phyloP scores from a whole-genome alignment of 1,284 basidiomycete genomes.

The Ganoderma resinaceum region DNA sequence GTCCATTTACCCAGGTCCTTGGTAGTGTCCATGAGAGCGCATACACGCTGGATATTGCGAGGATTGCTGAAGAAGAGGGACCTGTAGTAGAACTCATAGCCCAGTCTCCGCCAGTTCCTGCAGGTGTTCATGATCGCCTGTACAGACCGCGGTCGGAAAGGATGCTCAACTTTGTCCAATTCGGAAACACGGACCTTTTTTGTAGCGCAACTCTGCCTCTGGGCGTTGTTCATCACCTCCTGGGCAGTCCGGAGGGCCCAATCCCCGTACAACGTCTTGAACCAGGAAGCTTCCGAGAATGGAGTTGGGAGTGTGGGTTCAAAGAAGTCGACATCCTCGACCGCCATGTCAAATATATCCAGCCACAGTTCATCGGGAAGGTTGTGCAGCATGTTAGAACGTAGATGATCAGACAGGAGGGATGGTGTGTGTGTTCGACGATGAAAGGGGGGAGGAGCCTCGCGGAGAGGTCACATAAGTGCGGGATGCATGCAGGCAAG shows the following conservation, averaged over 20 bases:
- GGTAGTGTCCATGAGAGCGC: conserved; percentile 54
- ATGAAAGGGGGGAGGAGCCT: conserved; percentile 4
- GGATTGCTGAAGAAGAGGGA: conserved; percentile 69
- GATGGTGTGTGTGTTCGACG: background rate
- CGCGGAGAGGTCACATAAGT: conserved; percentile 15
- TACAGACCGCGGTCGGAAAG: conserved; percentile 10
- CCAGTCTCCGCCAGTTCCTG: conserved; percentile 49
- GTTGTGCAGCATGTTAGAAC: conserved; percentile 31
- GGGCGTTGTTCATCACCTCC: conserved; percentile 59
- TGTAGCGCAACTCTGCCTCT: conserved; percentile 63
- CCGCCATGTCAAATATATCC: conserved; percentile 70
- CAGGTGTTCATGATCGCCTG: conserved; percentile 72
- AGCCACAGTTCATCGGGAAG: conserved; percentile 74
- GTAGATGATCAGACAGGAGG: background rate
- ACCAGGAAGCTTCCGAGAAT: conserved; percentile 69
- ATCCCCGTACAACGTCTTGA: conserved; percentile 50
- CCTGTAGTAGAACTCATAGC: conserved; percentile 67
- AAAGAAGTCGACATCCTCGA: conserved; percentile 69
- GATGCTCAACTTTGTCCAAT: conserved; percentile 1
- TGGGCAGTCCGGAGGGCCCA: conserved; percentile 68
- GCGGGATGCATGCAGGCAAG: conserved; percentile 7
- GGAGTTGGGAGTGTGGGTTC: conserved; percentile 61
- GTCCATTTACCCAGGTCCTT: conserved; percentile 69
- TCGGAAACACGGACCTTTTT: conserved; percentile 58
- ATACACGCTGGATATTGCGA: conserved; percentile 54